Base-by-base conservation (phyloP, 257 asterid species). In the Ilex aquifolium region DNA sequence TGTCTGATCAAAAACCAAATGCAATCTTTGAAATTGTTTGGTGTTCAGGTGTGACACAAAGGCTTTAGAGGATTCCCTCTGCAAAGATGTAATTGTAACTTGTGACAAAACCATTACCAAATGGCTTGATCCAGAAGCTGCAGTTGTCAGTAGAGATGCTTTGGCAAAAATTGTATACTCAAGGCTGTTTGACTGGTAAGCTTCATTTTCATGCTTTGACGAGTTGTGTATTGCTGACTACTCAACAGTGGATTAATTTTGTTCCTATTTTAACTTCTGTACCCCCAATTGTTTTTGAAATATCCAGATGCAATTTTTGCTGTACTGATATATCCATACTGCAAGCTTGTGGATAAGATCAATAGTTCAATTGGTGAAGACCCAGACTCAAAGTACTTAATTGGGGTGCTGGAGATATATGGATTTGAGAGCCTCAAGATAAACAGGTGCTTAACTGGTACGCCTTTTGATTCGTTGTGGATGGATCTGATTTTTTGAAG, bases 361-460 rank as follows among this genome's bases (percentile, higher is more conserved):
- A 88, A 88, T 74, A 83, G 61, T 69, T 81, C 88, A 51, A 88
- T 85, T 10, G 94, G 94, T 66, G 94, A 88, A 77, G 95, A 88
- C 73, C 87, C 90, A 56, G 69, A 74, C 70, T 83, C 94, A 13
- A 85, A 88, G 64, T 72, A 44, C 65, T 80, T 83, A 66, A 88
- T 88, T 13, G 95, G 95, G 60, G 93, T 88, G 65, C 85, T 88
- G 69, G 95, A 88, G 77, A 88, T 88, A 58, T 85, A 88, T 78
- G 95, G 95, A 66, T 88, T 88, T 65, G 95, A 87, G 87, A 87
- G 95, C 76, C 85, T 87, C 90, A 85, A 85, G 88, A 87, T 88
- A 80, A 87, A 87, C 94, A 87, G 95, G 95, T 87, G 90, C 94
- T 80, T 83, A 78, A 72, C 77, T 32, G 91, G 91, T 86, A 86